Evolutionary conservation across 371 early-diverging fungal species (phyloP).

Genomic region (Smittium culicis): DNA sequence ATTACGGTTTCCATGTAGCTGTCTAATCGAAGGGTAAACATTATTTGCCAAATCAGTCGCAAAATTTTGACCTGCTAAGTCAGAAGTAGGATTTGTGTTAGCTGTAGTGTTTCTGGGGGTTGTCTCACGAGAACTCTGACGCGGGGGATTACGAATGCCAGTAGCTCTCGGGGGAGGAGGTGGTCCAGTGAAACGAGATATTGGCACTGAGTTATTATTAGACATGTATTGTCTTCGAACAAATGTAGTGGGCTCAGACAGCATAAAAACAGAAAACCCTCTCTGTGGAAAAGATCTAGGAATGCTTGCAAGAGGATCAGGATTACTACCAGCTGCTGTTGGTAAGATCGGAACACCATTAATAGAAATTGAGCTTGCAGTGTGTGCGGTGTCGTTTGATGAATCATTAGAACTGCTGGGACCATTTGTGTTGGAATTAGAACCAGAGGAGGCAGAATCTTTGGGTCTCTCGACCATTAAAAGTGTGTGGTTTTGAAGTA

Average conservation of each 20-base stretch:
- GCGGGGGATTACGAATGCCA: not conserved
- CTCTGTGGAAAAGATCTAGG: not conserved
- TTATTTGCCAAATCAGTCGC: not conserved
- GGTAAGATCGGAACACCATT: not conserved
- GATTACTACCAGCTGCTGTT: not conserved
- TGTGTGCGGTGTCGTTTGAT: too few relatives aligned
- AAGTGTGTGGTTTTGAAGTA: conserved; percentile 22
- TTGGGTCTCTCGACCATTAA: conserved; percentile 21
- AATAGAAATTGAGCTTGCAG: not conserved
- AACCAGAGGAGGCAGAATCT: not conserved
- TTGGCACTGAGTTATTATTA: too few relatives aligned
- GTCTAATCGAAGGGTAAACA: not conserved
- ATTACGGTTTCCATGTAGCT: not conserved
- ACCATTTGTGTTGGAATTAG: not conserved
- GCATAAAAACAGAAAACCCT: not conserved
- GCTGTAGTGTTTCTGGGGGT: not conserved
- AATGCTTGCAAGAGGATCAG: not conserved
- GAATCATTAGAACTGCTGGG: not conserved
- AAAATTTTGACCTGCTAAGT: not conserved
- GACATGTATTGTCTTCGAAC: not conserved
- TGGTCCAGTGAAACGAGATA: too few relatives aligned
- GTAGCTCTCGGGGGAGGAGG: not conserved
- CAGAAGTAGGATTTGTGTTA: not conserved
- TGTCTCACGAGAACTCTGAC: not conserved
- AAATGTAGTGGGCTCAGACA: not conserved